Conservation (phyloP, 306 rosid species). For the Citrullus colocynthis region DNA sequence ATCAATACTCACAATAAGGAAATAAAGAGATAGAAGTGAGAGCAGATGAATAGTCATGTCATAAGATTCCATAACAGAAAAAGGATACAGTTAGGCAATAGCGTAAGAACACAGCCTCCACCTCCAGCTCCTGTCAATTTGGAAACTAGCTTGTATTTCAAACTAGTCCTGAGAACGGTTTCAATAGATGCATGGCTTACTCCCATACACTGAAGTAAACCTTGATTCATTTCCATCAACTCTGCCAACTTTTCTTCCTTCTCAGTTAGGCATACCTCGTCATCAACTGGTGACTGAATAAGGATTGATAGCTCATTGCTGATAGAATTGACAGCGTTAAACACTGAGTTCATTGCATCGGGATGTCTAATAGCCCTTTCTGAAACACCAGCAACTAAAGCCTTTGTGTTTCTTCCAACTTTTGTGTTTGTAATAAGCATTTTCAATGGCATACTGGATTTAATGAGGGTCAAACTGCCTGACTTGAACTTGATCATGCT, state of each 20-base stretch:
- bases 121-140: constrained; percentile 99
- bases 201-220: constrained; percentile 90
- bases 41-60: not conserved
- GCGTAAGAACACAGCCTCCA: constrained; percentile 95
- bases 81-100: constrained; percentile 87
- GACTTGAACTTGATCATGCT: constrained; percentile 83
- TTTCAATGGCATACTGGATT: constrained; percentile 49
- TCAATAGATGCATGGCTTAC: constrained; percentile 83
- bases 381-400: constrained; percentile 87
- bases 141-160: constrained; percentile 72
- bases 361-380: constrained; percentile 76
- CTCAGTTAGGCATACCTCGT: constrained; percentile 44
- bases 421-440: constrained; percentile 96
- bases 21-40: not conserved
- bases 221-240: constrained; percentile 94
- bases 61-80: not conserved
- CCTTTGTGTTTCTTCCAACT: constrained; percentile 90
- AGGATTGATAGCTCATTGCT: constrained; percentile 60
- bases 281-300: constrained; percentile 49
- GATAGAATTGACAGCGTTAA: constrained; percentile 70
- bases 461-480: constrained; percentile 45
- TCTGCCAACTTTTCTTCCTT: constrained; percentile 76
- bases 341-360: constrained; percentile 70
- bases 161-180: constrained; percentile 73
- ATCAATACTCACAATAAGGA: not conserved